Conservation (phyloP, 1,139 yeast species). For the Wickerhamomyces sp. region DNA sequence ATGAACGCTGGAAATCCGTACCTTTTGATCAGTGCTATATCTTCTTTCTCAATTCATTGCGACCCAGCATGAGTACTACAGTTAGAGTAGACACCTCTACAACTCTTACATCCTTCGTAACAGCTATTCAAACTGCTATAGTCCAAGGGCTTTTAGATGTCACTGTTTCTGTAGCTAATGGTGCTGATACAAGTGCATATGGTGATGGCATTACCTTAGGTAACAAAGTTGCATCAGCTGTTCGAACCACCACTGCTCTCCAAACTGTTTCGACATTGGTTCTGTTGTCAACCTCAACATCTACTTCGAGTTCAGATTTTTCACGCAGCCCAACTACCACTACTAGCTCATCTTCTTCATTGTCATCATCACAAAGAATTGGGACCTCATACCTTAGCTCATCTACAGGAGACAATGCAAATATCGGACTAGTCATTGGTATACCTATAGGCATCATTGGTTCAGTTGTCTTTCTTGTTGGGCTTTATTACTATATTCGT, state of each 20-base stretch:
- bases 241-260: background rate
- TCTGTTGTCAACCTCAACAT: background rate
- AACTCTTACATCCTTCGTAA: slow-evolving; percentile 12
- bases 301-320: slow-evolving; percentile 7
- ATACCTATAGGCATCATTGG: slow-evolving; percentile 22
- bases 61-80: slow-evolving; percentile 13
- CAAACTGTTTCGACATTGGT: background rate
- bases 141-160: slow-evolving; percentile 18
- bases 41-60: too few relatives aligned
- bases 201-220: slow-evolving; percentile 7
- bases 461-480: slow-evolving; percentile 8
- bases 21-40: too few relatives aligned
- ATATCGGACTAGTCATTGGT: slow-evolving; percentile 21
- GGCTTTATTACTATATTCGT: slow-evolving; percentile 13
- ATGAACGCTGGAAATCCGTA: too few relatives aligned
- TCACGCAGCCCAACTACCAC: slow-evolving; percentile 12
- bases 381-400: slow-evolving; percentile 4
- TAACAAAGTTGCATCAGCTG: slow-evolving; percentile 4
- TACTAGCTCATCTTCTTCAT: slow-evolving; percentile 4
- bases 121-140: slow-evolving; percentile 16
- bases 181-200: background rate
- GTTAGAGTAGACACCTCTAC: slow-evolving; percentile 6
- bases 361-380: slow-evolving; percentile 1
- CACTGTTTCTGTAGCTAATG: background rate
- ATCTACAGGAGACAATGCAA: slow-evolving; percentile 6